A percentile compares a stretch with the other conserved stretches of the same genome.
Conservation (phyloP, 495 filamentous ascomycete genomes). For the Penicillium taxi region DNA sequence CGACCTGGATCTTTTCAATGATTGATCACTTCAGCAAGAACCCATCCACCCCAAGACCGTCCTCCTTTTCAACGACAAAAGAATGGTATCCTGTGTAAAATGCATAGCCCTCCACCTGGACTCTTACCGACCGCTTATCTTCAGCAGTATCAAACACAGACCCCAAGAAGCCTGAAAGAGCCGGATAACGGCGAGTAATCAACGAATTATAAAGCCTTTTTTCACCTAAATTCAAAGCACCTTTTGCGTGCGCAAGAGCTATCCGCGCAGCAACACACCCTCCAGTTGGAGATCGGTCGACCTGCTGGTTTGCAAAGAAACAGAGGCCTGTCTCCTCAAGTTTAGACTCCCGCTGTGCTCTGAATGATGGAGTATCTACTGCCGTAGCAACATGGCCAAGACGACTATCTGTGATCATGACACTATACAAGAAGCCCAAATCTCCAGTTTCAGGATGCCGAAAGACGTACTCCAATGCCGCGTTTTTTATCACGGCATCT, state of each 20-base stretch:
- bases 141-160: conserved; percentile 5
- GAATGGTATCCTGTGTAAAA: conserved; percentile 13
- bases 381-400: conserved; percentile 21
- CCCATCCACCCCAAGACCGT: conserved; percentile 8
- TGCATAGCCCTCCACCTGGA: conserved; percentile 9
- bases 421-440: conserved; percentile 12
- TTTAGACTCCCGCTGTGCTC: conserved; percentile 2
- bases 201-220: conserved; percentile 19
- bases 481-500: conserved; percentile 5
- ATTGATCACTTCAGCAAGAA: conserved; percentile 10
- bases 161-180: conserved; percentile 11
- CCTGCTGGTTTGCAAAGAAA: conserved; percentile 21
- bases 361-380: conserved; percentile 8
- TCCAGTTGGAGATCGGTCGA: conserved; percentile 22
- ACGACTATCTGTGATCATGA: conserved; percentile 13
- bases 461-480: conserved; percentile 5
- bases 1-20: not conserved
- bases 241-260: conserved; percentile 17
- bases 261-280: conserved; percentile 17
- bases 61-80: conserved; percentile 11
- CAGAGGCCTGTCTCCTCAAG: conserved; percentile 9
- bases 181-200: conserved; percentile 6
- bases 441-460: conserved; percentile 6
- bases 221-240: conserved; percentile 4
- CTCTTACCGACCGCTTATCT: conserved; percentile 2